Base-by-base conservation (phyloP, 768 basidiomycete species). In the Tricholoma sp. region DNA sequence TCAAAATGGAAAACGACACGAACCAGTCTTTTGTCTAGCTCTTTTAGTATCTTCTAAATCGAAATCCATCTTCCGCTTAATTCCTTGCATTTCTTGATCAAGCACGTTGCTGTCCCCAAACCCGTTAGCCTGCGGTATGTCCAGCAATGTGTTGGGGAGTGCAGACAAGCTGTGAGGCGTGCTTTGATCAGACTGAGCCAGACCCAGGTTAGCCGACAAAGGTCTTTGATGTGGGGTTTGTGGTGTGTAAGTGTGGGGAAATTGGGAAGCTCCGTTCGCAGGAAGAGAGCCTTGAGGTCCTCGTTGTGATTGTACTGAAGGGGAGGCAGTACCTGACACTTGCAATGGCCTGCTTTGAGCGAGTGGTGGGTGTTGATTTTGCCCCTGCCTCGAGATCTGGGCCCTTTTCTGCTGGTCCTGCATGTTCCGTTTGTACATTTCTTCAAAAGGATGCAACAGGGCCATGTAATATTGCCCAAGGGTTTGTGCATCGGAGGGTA, bases 391-490 rank as follows among this genome's bases (percentile, higher is more conserved):
- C 21, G 76, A 68, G 22, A 75, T 62, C 70, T 81, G 76, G 29
- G 77, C 76, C 61, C 80, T 82, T 63, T 81, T 82, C 59, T 82
- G 85, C 54, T 83, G 74, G 34, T 84, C 84, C 56, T 78, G 78
- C 43, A 84, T 49, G 62, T 83, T 88, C 59, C 79, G 83, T 68
- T 80, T 80, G 67, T 86, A 88, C 29, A 74, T 68, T 32, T 88
- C 85, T 70, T 93, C 91, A 63, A 92, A 89, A 2, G 89, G 87
- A 37, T 74, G 72, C 21, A 91, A 73, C 57, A 93, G 75, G 14
- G 68, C 72, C 69, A 73, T 77, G 69, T 90, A 93, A 65, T 84
- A 80, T 51, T 82, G 76, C 21, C 75, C 77, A 52, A 91, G 71
- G 59, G 80, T 62, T 39, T 66, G 65, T n/a, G 82, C 79, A 10